phyloP scores from a whole-genome alignment of 805 yeast genomes.

The Candida coleopterorum region DNA sequence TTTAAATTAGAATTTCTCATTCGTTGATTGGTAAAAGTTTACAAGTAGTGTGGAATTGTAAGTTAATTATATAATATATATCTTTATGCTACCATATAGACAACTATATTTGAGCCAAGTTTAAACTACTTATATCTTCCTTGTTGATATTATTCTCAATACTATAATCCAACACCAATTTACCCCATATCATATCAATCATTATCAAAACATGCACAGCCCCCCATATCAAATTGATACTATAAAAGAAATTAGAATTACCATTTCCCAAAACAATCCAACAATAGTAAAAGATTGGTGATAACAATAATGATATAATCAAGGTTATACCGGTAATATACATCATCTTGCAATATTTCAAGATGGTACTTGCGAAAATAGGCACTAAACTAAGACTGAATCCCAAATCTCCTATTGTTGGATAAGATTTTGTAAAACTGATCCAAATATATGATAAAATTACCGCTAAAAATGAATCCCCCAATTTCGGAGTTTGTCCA shows the following conservation, averaged over 20 bases:
- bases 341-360: conserved; percentile 44
- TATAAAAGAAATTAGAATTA: conserved; percentile 93
- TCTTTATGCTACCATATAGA: conserved; percentile 3
- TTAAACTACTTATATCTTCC: conserved; percentile 9
- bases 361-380: conserved; percentile 42
- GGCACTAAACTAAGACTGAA: conserved; percentile 34
- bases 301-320: conserved; percentile 50
- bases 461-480: conserved; percentile 56
- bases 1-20: conserved; percentile 12
- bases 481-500: conserved; percentile 7
- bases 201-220: conserved; percentile 63
- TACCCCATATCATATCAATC: conserved; percentile 80
- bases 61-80: neutral
- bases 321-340: conserved; percentile 46
- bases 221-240: conserved; percentile 79
- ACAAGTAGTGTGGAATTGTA: neutral
- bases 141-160: conserved; percentile 31
- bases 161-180: conserved; percentile 59
- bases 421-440: conserved; percentile 76
- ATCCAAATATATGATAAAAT: conserved; percentile 38
- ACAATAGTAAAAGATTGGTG: conserved; percentile 87
- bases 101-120: conserved; percentile 15
- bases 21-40: conserved; percentile 15
- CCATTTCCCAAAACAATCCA: conserved; percentile 96
- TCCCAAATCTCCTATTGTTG: conserved; percentile 74